Base-by-base conservation (phyloP, 306 rosid species). In the Crataegus laevigata region DNA sequence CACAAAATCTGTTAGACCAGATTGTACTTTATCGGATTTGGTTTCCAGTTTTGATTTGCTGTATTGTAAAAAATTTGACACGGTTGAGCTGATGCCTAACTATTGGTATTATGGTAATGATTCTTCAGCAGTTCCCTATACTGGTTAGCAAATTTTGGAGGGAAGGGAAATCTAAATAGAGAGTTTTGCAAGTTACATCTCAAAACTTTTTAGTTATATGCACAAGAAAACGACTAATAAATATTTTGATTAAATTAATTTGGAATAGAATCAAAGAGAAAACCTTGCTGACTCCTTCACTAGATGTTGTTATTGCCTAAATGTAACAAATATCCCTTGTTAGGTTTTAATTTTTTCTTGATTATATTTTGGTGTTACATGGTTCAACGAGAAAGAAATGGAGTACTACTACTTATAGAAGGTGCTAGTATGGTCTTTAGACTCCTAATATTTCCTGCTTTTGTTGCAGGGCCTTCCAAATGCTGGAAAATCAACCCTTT, bases 401-500 rank as follows among this genome's bases (percentile, higher is more conserved):
- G 50, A 47, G 21, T 13, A 59, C 28, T 13, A 15, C 66, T 66
- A 43, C 59, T 66, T 51, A 11, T 7, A 8, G 19, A 26, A 36
- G 66, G 67, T 69, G 14, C 38, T 43, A 3, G 54, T 22, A 69
- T n/a, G 75, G 32, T 78, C 67, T 71, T 77, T 77, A 61, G 51
- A 75, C 74, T 76, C 73, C 60, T 71, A 64, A 69, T 59, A 71
- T 65, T 78, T 61, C 76, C 78, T 71, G 73, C 70, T 74, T 75
- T 78, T 86, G 64, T 77, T 82, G 58, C 77, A 89, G 93, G 99
- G 99, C 82, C 99, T 96, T 78, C 98, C 97, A 63, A 96, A 96
- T 90, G 99, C 99, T 77, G 98, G 99, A 61, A 92, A 94, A 80
- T 94, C 96, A 79, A 92, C 99, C 8, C 97, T 92, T 80, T 82